Percentiles rank a stretch among this genome's conserved stretches.
These are phyloP conservation scores for Ocimum tenuiflorum DNA, from an alignment of 257 asterid species.

Conservation along the genomic window DNA sequence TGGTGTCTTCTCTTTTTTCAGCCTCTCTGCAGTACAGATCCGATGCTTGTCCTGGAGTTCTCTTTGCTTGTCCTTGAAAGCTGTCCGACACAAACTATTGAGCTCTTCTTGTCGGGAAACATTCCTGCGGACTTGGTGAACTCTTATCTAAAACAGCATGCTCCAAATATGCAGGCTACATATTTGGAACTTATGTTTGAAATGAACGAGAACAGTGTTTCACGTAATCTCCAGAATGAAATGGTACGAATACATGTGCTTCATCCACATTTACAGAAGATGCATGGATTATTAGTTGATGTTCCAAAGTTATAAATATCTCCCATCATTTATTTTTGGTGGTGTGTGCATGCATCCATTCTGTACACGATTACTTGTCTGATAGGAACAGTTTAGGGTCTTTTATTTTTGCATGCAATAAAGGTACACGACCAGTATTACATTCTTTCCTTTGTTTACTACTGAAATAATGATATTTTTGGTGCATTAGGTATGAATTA, in stretches of 20 bases:
- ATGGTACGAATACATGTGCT: conserved; percentile 52
- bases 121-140: conserved; percentile 93
- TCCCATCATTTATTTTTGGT: background rate
- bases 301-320: background rate
- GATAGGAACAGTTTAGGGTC: background rate
- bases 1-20: conserved; percentile 27
- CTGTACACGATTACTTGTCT: background rate
- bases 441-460: background rate
- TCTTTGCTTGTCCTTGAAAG: conserved; percentile 93
- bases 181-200: conserved; percentile 92
- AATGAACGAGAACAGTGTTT: conserved; percentile 73
- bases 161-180: conserved; percentile 87
- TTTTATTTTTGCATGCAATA: background rate
- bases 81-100: conserved; percentile 86
- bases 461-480: background rate
- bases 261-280: conserved; percentile 17
- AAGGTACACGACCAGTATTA: background rate
- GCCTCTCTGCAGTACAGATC: conserved; percentile 91
- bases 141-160: conserved; percentile 88
- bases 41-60: conserved; percentile 91
- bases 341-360: conserved; percentile 1
- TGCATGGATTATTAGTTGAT: background rate
- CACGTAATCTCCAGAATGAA: conserved; percentile 96
- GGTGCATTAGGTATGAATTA: background rate
- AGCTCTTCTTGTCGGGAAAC: conserved; percentile 87